Percentiles rank a stretch among this genome's conserved stretches.
Conservation (phyloP, 805 yeast genomes). For the Metschnikowia noctiluminum region DNA sequence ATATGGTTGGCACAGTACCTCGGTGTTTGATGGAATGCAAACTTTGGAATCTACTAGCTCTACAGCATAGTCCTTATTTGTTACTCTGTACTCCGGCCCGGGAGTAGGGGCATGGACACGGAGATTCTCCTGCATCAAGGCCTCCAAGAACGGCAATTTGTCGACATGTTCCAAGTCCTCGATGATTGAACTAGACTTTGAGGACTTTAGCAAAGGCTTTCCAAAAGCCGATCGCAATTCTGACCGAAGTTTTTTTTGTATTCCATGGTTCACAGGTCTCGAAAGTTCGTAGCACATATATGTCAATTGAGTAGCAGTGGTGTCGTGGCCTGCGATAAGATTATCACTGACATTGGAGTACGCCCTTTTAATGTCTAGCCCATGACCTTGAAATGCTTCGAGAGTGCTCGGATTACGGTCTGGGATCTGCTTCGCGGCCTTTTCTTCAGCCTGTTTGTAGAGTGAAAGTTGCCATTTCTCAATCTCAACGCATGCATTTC, state of each 20-base stretch:
- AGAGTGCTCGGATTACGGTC: conserved; percentile 29
- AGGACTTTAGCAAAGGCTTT: neutral
- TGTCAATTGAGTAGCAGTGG: conserved; percentile 44
- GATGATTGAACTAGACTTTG: conserved; percentile 2
- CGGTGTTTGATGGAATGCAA: conserved; percentile 50
- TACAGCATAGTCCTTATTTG: conserved; percentile 29
- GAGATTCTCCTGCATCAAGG: conserved; percentile 57
- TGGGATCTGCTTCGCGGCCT: conserved; percentile 18
- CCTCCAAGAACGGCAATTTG: conserved; percentile 53
- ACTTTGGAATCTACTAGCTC: conserved; percentile 8
- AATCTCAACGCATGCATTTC: conserved; percentile 35
- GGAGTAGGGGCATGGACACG: conserved; percentile 71
- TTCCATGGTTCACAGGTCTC: conserved; percentile 39
- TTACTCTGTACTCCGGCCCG: conserved; percentile 62
- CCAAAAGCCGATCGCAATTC: conserved; percentile 46
- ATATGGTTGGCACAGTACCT: conserved; percentile 63
- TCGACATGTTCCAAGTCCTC: conserved; percentile 44
- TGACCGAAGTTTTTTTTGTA: conserved; percentile 45
- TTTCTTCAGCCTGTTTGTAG: conserved; percentile 32
- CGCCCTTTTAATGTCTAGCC: conserved; percentile 30
- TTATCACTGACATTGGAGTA: conserved; percentile 52
- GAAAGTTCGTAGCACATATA: conserved; percentile 59
- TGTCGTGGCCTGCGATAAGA: conserved; percentile 74
- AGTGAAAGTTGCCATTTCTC: conserved; percentile 45
- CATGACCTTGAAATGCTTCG: conserved; percentile 30